A percentile compares a stretch with the other conserved stretches of the same genome.
Conservation (phyloP, 768 basidiomycete species). For the Leucocoprinus birnbaumii region DNA sequence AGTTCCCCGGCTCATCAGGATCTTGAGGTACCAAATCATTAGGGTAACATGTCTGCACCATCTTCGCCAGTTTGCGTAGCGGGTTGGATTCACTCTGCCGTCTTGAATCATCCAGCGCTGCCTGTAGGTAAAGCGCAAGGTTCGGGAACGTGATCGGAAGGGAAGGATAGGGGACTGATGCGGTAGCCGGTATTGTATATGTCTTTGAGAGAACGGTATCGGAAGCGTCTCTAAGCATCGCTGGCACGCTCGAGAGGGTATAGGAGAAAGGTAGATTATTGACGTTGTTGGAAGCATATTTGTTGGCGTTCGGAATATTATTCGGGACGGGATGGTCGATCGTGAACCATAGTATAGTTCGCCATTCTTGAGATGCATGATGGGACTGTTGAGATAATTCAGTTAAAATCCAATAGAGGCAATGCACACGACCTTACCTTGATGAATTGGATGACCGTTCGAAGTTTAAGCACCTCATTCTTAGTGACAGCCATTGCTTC, state of each 20-base stretch:
- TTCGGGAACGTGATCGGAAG: constrained; percentile 76
- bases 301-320: constrained; percentile 37
- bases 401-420: neutral
- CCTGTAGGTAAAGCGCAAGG: constrained; percentile 72
- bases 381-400: constrained; percentile 45
- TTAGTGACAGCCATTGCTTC: constrained; percentile 62
- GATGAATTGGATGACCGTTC: constrained; percentile 77
- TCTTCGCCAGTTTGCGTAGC: constrained; percentile 64
- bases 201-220: constrained; percentile 65
- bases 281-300: constrained; percentile 56
- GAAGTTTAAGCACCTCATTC: constrained; percentile 50
- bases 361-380: constrained; percentile 60
- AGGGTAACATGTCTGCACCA: constrained; percentile 67
- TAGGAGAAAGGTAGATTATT: constrained; percentile 74
- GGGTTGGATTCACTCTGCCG: constrained; percentile 61
- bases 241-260: constrained; percentile 53
- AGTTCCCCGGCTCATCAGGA: constrained; percentile 31
- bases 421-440: constrained; percentile 44
- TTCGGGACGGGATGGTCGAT: constrained; percentile 65
- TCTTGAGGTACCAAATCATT: constrained; percentile 26
- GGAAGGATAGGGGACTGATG: constrained; percentile 58
- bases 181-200: constrained; percentile 66
- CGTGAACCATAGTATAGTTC: constrained; percentile 74
- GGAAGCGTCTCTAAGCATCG: constrained; percentile 59
- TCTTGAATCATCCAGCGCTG: constrained; percentile 67